Base-by-base conservation (phyloP, 139 green algal species). In the Auxenochlorella pyrenoidosa region DNA sequence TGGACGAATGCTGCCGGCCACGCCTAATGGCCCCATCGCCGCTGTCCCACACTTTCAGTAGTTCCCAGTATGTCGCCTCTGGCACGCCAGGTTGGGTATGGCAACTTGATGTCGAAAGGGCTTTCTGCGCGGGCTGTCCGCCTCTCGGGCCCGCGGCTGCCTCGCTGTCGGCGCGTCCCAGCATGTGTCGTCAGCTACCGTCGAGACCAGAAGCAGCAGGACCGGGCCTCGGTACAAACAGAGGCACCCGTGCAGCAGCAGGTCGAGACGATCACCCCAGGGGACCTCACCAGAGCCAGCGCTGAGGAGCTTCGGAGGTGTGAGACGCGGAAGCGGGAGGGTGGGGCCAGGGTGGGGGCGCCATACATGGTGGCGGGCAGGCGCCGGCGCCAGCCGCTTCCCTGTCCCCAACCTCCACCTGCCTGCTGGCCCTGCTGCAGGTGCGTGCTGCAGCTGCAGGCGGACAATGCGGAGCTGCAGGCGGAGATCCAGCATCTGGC, bases 401-500 rank as follows among this genome's bases (percentile, higher is more conserved):
- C 75, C 32, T 12, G 8, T n/a, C 21, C 15, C 24, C 75, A 44
- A 32, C n/a, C 47, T 15, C 32, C 44, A 44, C 0, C 30, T 21
- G 10, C 70, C 3, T 28, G 15, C 43, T 44, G 44, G 30, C 76
- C 15, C 76, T 36, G 2, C 40, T 43, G 82, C 82, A 86, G 82
- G 44, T n/a, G 41, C 32, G 32, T 86, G 82, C 32, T 65, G 21
- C 82, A 86, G 43, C 66, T 86, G 22, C 66, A 86, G 82, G 32
- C 66, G 0, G 66, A 79, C 43, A 86, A 86, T 28, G 65, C 66
- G 24, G 82, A 86, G 66, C 82, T 86, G 65, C 82, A 86, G 65
- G 82, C 82, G 21, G 82, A 86, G 66, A 78, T 86, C 30, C n/a
- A 51, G 10, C 66, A 86, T 13, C n/a, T 86, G 66, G 82, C 66